A percentile compares a stretch with the other conserved stretches of the same genome.
Conservation (phyloP, 208 protist genomes). For the Borovskyia barvae region DNA sequence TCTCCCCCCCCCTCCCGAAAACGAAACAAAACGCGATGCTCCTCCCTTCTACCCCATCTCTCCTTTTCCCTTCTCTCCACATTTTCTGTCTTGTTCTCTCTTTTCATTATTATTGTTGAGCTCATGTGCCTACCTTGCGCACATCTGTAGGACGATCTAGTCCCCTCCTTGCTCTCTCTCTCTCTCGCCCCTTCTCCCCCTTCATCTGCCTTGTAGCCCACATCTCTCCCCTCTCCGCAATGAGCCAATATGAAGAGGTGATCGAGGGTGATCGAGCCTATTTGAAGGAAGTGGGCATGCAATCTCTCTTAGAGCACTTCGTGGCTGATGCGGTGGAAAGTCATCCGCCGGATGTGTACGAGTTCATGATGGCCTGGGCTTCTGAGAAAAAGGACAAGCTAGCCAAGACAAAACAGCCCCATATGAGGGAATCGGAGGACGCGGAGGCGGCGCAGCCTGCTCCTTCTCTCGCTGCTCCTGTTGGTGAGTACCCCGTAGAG, state of each 20-base stretch:
- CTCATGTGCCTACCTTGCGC: no score
- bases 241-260: conserved; percentile 17
- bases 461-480: no score
- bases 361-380: conserved; percentile 48
- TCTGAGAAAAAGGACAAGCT: conserved; percentile 4
- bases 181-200: neutral
- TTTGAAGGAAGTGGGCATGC: conserved; percentile 48
- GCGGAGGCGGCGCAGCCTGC: neutral
- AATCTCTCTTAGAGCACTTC: conserved; percentile 47
- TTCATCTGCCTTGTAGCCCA: neutral
- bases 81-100: no score
- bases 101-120: no score
- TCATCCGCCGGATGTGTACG: conserved; percentile 44
- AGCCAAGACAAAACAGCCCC: neutral
- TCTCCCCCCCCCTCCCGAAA: no score
- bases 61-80: no score
- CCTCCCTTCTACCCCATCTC: no score
- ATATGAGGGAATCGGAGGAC: neutral
- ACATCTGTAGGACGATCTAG: neutral
- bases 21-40: no score
- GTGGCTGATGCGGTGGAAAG: conserved; percentile 50
- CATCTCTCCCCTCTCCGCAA: neutral
- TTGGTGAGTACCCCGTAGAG: neutral
- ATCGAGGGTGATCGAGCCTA: conserved; percentile 42
- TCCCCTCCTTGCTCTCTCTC: neutral